Conservation (phyloP, 2,329 filamentous ascomycete species). For the Xylariaceae sp. region DNA sequence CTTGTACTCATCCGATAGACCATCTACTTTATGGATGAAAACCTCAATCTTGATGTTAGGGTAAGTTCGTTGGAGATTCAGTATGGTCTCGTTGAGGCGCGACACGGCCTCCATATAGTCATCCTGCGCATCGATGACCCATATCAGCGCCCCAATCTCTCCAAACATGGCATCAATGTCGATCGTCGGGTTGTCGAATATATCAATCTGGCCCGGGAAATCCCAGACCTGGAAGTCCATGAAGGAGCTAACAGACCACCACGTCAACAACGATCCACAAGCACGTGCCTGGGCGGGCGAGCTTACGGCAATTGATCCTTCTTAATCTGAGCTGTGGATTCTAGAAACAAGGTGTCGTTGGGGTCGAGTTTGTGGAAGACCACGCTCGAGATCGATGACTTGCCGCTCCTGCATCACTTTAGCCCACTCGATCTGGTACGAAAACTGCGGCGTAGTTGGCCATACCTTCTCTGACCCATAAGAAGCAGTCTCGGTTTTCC, state of each 20-base stretch:
- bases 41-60: constrained; percentile 96
- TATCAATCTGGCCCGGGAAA: constrained; percentile 88
- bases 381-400: constrained; percentile 96
- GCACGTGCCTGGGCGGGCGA: not conserved
- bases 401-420: constrained; percentile 69
- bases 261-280: constrained; percentile 19
- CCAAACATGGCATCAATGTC: constrained; percentile 93
- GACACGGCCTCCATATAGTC: constrained; percentile 91
- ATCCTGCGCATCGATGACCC: constrained; percentile 98
- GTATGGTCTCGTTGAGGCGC: constrained; percentile 80
- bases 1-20: constrained; percentile 94
- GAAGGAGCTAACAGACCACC: constrained; percentile 64
- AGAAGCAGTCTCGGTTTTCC: constrained; percentile 80
- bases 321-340: constrained; percentile 90
- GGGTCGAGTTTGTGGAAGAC: constrained; percentile 99
- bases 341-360: constrained; percentile 90
- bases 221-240: constrained; percentile 99
- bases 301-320: constrained; percentile 92
- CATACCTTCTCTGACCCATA: constrained; percentile 91
- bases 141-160: constrained; percentile 89
- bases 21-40: constrained; percentile 98
- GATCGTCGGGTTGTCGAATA: constrained; percentile 81
- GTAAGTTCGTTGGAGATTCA: constrained; percentile 82
- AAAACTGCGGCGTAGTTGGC: constrained; percentile 2
- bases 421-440: constrained; percentile 9